Conservation (phyloP, 192 early-diverging fungal genomes). For the Entomortierella beljakovae region DNA sequence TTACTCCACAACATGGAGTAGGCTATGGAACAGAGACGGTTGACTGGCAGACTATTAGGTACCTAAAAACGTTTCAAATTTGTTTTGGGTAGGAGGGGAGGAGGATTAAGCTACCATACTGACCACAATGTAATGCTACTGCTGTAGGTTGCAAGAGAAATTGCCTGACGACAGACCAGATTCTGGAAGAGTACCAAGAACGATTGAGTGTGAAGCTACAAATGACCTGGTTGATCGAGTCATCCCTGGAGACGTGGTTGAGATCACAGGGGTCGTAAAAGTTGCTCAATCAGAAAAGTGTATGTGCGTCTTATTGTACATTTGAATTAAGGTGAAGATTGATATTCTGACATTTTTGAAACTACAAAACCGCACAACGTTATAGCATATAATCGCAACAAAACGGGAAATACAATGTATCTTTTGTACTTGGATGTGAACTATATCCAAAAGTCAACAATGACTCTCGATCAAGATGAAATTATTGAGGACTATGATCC, state of each 20-base stretch:
- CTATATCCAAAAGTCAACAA: slow-evolving; percentile 69
- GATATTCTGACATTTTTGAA: no score
- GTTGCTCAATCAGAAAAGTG: slow-evolving; percentile 77
- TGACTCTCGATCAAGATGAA: slow-evolving; percentile 50
- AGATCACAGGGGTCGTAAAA: slow-evolving; percentile 80
- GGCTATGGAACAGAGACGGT: slow-evolving; percentile 65
- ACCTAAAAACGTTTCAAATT: background rate
- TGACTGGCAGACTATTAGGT: slow-evolving; percentile 82
- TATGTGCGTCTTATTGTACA: slow-evolving; percentile 17
- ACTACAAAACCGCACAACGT: background rate
- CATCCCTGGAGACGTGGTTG: slow-evolving; percentile 87
- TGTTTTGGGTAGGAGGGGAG: no score
- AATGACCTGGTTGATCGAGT: slow-evolving; percentile 81
- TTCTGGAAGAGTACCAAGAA: slow-evolving; percentile 78
- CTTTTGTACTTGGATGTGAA: slow-evolving; percentile 79
- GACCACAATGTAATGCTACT: background rate
- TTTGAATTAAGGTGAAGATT: background rate
- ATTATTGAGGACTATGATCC: slow-evolving; percentile 27
- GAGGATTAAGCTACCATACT: background rate
- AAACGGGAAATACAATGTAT: slow-evolving; percentile 74
- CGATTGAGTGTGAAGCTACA: slow-evolving; percentile 81
- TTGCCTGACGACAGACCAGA: slow-evolving; percentile 76
- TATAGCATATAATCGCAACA: slow-evolving; percentile 40
- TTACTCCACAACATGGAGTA: slow-evolving; percentile 68
- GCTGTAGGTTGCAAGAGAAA: slow-evolving; percentile 79